Conservation (phyloP, 1,139 yeast species). For the Candida tetrigidarum region DNA sequence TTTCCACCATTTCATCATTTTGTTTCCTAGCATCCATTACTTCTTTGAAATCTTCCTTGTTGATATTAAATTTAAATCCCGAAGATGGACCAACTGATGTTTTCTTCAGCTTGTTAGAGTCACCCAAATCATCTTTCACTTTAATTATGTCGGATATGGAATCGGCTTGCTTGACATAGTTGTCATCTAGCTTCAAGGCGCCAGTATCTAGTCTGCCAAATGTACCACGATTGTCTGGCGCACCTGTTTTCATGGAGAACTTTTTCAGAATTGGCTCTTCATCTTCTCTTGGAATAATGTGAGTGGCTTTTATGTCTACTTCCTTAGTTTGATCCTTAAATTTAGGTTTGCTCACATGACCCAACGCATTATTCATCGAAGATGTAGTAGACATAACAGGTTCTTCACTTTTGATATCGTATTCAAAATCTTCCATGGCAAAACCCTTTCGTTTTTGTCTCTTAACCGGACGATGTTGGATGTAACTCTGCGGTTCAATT, state of each 20-base stretch:
- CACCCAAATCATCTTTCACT: conserved; percentile 26
- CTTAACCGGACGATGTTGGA: conserved; percentile 6
- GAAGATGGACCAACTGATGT: conserved; percentile 33
- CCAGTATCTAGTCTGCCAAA: conserved; percentile 19
- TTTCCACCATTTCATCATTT: conserved; percentile 14
- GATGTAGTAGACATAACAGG: conserved; percentile 15
- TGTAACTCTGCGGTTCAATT: background rate
- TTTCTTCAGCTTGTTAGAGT: conserved; percentile 11
- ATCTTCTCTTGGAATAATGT: conserved; percentile 18
- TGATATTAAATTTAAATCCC: conserved; percentile 42
- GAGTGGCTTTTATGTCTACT: conserved; percentile 10
- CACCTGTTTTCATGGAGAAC: conserved; percentile 13
- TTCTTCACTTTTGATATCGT: conserved; percentile 28
- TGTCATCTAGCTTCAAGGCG: conserved; percentile 30
- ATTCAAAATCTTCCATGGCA: conserved; percentile 41
- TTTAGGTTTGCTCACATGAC: conserved; percentile 32
- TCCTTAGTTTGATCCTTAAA: conserved; percentile 18
- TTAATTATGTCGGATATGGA: conserved; percentile 33
- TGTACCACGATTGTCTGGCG: conserved; percentile 15
- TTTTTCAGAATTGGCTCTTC: conserved; percentile 21
- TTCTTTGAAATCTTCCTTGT: conserved; percentile 28
- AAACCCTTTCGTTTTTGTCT: conserved; percentile 27
- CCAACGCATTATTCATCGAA: conserved; percentile 36
- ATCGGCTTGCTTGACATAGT: conserved; percentile 29
- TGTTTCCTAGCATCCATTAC: conserved; percentile 26